Evolutionary conservation across 441 rosid species (phyloP), one percentile per base, ranked within the genome.

Genomic region (Pelargonium cotyledonis): DNA sequence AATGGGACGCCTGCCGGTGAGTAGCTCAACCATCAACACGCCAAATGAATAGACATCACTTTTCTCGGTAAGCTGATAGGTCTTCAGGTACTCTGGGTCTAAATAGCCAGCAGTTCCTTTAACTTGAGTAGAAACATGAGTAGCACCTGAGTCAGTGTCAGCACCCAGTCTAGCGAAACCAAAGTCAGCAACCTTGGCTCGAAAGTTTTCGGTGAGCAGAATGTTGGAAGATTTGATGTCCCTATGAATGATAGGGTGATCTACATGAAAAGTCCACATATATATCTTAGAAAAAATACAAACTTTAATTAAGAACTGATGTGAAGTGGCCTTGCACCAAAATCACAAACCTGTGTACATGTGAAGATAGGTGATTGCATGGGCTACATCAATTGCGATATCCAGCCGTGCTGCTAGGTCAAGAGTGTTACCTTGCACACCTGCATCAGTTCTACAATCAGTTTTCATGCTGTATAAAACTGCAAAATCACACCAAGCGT

Each of bases 21-120:
- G 81, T 65, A 95, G 73, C 69, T 95, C 96, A 44, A 90, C 87
- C 43, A 95, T 84, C 23, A 95, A 76, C 12, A 91, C 96, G 29
- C 99, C 97, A 31, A 95, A 95, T 16, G 97, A 95, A 79, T 86
- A 95, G 51, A 91, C 99, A 64, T 95, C 96, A 62, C 97, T 95
- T 82, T 91, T 95, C 69, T 87, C 96, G 0, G 99, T 95, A 23
- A 95, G 89, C 68, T 91, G 96, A 68, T 90, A 88, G 41, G 99
- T 91, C 71, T 75, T 85, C n/a, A 95, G 77, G 84, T 95, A 95
- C 72, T 95, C 97, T 0, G 96, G 96, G 62, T 95, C 99, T 70
- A 95, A 75, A 77, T 95, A 91, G 55, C 99, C 97, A 0, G 92
- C 99, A 6, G 97, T 95, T 80, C 96, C 97, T 85, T 91, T 95